phyloP scores from a whole-genome alignment of 352 stramenopile species.

The Phytophthora syringae region DNA sequence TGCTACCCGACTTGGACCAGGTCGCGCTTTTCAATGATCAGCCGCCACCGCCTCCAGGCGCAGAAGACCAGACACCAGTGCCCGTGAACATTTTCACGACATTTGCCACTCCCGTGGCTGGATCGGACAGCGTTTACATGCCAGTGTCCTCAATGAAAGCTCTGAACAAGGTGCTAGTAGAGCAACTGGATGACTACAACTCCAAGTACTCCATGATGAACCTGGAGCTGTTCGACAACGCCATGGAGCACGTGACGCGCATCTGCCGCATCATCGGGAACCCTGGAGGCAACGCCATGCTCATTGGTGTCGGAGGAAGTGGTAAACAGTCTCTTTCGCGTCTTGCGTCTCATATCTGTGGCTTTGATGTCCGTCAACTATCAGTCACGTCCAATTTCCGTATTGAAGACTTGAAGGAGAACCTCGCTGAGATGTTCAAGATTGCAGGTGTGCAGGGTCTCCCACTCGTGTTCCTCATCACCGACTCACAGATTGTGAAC shows the following conservation, averaged over 20 bases:
- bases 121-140: slow-evolving; percentile 77
- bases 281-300: slow-evolving; percentile 96
- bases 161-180: slow-evolving; percentile 91
- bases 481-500: slow-evolving; percentile 98
- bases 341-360: slow-evolving; percentile 96
- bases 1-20: slow-evolving; percentile 87
- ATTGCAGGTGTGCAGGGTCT: slow-evolving; percentile 94
- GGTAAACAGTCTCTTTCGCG: slow-evolving; percentile 97
- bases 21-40: slow-evolving; percentile 85
- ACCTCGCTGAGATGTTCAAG: slow-evolving; percentile 97
- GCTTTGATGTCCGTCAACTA: slow-evolving; percentile 96
- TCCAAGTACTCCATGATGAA: slow-evolving; percentile 99
- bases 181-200: slow-evolving; percentile 96
- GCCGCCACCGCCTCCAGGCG: slow-evolving; percentile 28
- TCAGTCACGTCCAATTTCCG: slow-evolving; percentile 96
- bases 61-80: slow-evolving; percentile 26
- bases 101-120: slow-evolving; percentile 86
- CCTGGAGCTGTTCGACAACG: slow-evolving; percentile 97
- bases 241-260: slow-evolving; percentile 96
- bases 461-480: slow-evolving; percentile 97
- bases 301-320: slow-evolving; percentile 97
- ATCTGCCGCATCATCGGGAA: slow-evolving; percentile 98
- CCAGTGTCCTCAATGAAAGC: slow-evolving; percentile 81
- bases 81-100: slow-evolving; percentile 95
- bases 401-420: slow-evolving; percentile 97